Evolutionary conservation across 148 eudicot species (phyloP), one percentile per base, ranked within the genome.

Genomic region (Amaranthus cruentus): DNA sequence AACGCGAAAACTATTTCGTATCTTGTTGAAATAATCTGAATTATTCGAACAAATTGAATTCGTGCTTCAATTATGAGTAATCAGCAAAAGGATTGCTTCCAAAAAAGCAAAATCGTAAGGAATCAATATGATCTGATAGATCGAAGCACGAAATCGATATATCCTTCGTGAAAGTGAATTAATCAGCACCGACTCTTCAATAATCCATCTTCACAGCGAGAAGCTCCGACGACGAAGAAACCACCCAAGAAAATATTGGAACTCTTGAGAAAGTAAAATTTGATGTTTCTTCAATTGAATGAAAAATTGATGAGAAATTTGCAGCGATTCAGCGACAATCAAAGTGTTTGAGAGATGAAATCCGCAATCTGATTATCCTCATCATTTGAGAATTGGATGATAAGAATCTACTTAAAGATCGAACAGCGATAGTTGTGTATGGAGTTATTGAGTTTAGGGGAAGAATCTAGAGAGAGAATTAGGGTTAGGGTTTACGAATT

Each of bases 401-500:
- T 48, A 13, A 9, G 11, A 64, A 65, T 9, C 0, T 66, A 6
- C 7, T 66, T 47, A 52, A 54, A 48, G 69, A 13, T 47, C 3
- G 6, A 65, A 46, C 68, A 65, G 52, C n/a, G 52, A n/a, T 65
- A 11, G 47, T 46, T 6, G 14, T n/a, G 21, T 14, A 6, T 65
- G 53, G 11, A 44, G 6, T 12, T 3, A 46, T 64, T 46, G 44
- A 49, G 13, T 5, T 46, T 65, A 9, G 21, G 5, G 3, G 68
- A n/a, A 9, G 49, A 28, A 28, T 28, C 38, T 2, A 13, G 13
- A 49, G 38, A 8, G 42, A 14, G 7, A 18, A 66, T 48, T 66
- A 66, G 69, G 69, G 69, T 49, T 66, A 66, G 69, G 69, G 69
- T 64, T 64, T 46, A 46, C 69, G 28, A 64, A 6, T 66, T 48